Evolutionary conservation across 2,329 filamentous ascomycete genomes (phyloP), one percentile per base, ranked within the genome.

Genomic region (Aaosphaeria pasadenensis): DNA sequence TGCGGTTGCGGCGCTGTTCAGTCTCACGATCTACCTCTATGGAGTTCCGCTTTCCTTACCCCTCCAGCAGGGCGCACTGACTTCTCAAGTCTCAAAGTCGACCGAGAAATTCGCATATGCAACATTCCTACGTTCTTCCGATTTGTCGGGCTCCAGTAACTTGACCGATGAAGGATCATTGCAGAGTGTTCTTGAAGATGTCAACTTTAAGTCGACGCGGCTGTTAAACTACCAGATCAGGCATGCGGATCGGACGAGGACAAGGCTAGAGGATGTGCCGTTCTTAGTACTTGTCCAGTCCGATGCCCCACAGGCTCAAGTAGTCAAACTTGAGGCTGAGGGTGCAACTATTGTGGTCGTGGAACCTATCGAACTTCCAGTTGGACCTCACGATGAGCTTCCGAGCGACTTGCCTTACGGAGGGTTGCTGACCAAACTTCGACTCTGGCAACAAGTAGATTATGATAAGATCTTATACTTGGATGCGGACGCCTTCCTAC

Each of bases 371-470:
- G 55, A 55, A 7, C 24, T 32, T 7, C 50, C 51, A 39, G 42
- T 7, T 30, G 62, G 58, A 55, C 41, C 62, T 4, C 45, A 60
- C 6, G 45, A 56, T 0, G 48, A 50, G 0, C 24, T 11, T 24
- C 9, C 4, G 24, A 56, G 4, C 59, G 13, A 53, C 7, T 43
- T 46, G 4, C 55, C 57, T 11, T 74, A 67, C 68, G 51, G 58
- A 41, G 60, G 71, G 30, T 59, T 72, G 28, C 58, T 73, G 59
- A 63, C 66, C 11, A 74, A 74, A 54, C 55, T 74, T 29, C 66
- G 67, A 28, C 57, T 71, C 2, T 73, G 62, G 61, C 57, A 72
- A 51, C 58, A 73, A 46, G 67, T 59, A 30, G 28, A 43, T 30
- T 45, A 48, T 30, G 31, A 45, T 6, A 40, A 42, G 3, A 60